A percentile compares a stretch with the other conserved stretches of the same genome.
phyloP scores from a whole-genome alignment of 2,329 filamentous ascomycete species.

The Cytospora schulzeri region DNA sequence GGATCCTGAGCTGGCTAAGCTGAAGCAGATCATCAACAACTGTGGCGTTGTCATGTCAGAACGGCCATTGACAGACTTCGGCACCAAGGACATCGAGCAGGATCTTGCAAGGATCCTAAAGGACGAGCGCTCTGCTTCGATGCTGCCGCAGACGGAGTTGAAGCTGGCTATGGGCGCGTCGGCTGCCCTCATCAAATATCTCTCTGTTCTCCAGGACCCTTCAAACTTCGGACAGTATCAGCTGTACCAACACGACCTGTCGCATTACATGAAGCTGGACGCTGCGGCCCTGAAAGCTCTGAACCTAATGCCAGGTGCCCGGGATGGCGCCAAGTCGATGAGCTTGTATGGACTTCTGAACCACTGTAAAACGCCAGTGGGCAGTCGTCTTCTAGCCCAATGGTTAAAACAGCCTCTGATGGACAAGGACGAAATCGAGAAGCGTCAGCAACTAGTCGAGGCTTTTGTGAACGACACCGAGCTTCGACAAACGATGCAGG shows the following conservation, averaged over 20 bases:
- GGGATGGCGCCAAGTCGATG: conserved; percentile 97
- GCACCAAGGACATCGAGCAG: conserved; percentile 90
- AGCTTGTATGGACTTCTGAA: conserved; percentile 92
- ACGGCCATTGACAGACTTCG: conserved; percentile 75
- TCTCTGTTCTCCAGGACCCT: conserved; percentile 84
- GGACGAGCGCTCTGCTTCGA: conserved; percentile 76
- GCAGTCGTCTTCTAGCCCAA: conserved; percentile 85
- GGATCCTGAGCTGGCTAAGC: conserved; percentile 84
- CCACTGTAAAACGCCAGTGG: conserved; percentile 95
- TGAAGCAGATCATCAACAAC: conserved; percentile 85
- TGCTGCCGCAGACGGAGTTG: conserved; percentile 85
- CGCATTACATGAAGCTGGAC: conserved; percentile 98
- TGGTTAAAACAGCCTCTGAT: conserved; percentile 98
- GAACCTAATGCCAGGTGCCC: conserved; percentile 94
- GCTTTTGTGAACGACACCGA: conserved; percentile 93
- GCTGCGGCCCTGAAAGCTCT: conserved; percentile 90
- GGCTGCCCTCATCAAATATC: conserved; percentile 90
- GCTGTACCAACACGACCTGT: conserved; percentile 93
- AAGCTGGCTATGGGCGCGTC: conserved; percentile 97
- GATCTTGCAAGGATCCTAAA: conserved; percentile 86
- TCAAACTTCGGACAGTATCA: conserved; percentile 97
- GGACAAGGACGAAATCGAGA: conserved; percentile 85
- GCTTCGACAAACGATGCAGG: conserved; percentile 92
- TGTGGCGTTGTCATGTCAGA: conserved; percentile 91
- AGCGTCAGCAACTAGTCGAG: conserved; percentile 90